Conservation (phyloP, 1,284 basidiomycete genomes). For the Austroboletus niveus region DNA sequence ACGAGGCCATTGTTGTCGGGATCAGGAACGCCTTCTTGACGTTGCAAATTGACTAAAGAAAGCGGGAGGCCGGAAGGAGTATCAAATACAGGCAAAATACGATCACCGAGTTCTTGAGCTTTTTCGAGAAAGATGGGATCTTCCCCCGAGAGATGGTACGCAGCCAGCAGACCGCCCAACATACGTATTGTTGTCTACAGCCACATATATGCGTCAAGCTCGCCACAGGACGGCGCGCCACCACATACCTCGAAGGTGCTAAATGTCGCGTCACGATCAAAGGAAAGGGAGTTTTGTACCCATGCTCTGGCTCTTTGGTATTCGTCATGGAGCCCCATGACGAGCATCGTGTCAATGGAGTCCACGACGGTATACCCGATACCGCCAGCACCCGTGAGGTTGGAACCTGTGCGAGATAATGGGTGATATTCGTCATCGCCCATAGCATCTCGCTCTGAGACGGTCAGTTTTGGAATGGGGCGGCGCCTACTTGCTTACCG, state of each 20-base stretch:
- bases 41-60: conserved; percentile 75
- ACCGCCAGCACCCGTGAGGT: conserved; percentile 72
- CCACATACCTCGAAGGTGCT: conserved; percentile 86
- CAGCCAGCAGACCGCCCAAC: conserved; percentile 81
- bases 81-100: conserved; percentile 84
- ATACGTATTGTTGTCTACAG: conserved; percentile 76
- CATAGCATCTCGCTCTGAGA: conserved; percentile 81
- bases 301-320: conserved; percentile 77
- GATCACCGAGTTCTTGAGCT: conserved; percentile 79
- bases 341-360: conserved; percentile 82
- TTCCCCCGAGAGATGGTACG: conserved; percentile 69
- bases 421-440: conserved; percentile 90
- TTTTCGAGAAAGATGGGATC: conserved; percentile 72
- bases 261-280: conserved; percentile 79
- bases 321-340: conserved; percentile 83
- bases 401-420: conserved; percentile 68
- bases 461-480: conserved; percentile 22
- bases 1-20: conserved; percentile 63
- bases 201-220: conserved; percentile 1
- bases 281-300: conserved; percentile 69
- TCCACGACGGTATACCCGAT: conserved; percentile 87
- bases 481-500: conserved; percentile 42
- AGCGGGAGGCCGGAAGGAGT: conserved; percentile 81
- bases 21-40: conserved; percentile 64
- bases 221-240: conserved; percentile 3